A percentile compares a stretch with the other conserved stretches of the same genome.
Evolutionary conservation across 2,329 filamentous ascomycete species (phyloP).

Genomic region (Thielaviopsis ethacetica): DNA sequence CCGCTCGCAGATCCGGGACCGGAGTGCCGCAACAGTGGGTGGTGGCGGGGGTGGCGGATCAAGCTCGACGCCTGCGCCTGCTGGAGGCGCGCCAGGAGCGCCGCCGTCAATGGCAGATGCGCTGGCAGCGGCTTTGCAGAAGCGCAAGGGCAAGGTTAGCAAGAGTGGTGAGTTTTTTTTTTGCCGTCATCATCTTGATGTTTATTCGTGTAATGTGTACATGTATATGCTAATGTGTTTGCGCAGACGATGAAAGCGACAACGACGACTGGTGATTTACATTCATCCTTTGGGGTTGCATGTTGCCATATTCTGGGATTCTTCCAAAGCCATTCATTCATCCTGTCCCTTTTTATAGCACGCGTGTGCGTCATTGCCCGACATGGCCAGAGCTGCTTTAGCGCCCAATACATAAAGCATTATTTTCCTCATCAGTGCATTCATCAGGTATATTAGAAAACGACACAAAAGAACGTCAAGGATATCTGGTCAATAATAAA

Average conservation of each 20-base stretch:
- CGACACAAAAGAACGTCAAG: too few species aligned
- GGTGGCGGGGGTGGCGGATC: slow-evolving; percentile 29
- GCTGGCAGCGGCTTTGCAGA: slow-evolving; percentile 58
- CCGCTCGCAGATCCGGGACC: slow-evolving; percentile 50
- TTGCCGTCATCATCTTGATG: not conserved
- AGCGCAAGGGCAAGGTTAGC: slow-evolving; percentile 86
- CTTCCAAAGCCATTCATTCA: not conserved
- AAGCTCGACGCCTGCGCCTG: slow-evolving; percentile 34
- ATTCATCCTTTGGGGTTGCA: too few species aligned
- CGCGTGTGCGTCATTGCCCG: too few species aligned
- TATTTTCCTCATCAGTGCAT: too few species aligned
- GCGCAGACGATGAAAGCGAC: slow-evolving; percentile 56
- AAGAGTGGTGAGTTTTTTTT: slow-evolving; percentile 62
- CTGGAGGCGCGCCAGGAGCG: slow-evolving; percentile 33
- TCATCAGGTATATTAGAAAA: too few species aligned
- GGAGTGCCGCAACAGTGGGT: slow-evolving; percentile 44
- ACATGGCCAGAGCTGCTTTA: too few species aligned
- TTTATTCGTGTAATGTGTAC: not conserved
- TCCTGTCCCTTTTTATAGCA: too few species aligned
- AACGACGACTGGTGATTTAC: slow-evolving; percentile 51
- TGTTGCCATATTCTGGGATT: not conserved
- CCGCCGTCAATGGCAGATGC: slow-evolving; percentile 65
- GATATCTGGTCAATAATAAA: not conserved
- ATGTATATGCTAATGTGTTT: not conserved
- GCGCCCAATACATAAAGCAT: too few species aligned